Conservation (phyloP, 2,329 filamentous ascomycete genomes). For the Ceratocystis diversiconidia region DNA sequence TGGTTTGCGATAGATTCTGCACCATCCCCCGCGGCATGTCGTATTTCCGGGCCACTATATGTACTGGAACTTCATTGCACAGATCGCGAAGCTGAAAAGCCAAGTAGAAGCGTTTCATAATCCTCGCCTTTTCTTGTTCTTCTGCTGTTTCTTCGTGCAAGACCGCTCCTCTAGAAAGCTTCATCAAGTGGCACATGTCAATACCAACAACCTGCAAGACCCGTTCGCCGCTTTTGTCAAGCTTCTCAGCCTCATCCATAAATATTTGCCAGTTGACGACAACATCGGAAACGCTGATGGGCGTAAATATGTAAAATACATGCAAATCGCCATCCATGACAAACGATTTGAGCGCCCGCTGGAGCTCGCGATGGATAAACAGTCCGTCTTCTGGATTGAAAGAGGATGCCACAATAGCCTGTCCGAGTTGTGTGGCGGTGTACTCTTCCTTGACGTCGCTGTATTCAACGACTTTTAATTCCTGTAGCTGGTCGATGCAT, state of each 20-base stretch:
- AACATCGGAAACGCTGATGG: conserved; percentile 40
- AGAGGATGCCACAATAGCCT: conserved; percentile 57
- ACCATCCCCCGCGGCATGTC: conserved; percentile 54
- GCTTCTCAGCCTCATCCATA: conserved; percentile 51
- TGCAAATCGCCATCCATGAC: conserved; percentile 75
- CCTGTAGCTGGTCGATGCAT: conserved; percentile 43
- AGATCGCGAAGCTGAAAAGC: conserved; percentile 66
- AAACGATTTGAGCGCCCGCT: conserved; percentile 53
- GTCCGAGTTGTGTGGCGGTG: conserved; percentile 49
- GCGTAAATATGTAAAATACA: conserved; percentile 63
- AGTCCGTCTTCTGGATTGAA: conserved; percentile 62
- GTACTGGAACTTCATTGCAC: conserved; percentile 61
- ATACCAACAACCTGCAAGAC: conserved; percentile 56
- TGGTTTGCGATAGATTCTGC: conserved; percentile 59
- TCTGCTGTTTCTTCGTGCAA: conserved; percentile 48
- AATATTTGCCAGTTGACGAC: conserved; percentile 60
- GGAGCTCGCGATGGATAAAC: conserved; percentile 56
- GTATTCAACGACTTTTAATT: conserved; percentile 39
- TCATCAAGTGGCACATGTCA: conserved; percentile 51
- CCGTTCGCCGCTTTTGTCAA: conserved; percentile 58
- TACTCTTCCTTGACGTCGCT: conserved; percentile 33
- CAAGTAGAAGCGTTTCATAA: conserved; percentile 60
- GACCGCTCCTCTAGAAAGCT: conserved; percentile 52
- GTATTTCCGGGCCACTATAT: conserved; percentile 56
- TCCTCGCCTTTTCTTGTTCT: conserved; percentile 45